Evolutionary conservation across 2,329 filamentous ascomycete species (phyloP), one percentile per base, ranked within the genome.

Genomic region (Colletotrichum musae): DNA sequence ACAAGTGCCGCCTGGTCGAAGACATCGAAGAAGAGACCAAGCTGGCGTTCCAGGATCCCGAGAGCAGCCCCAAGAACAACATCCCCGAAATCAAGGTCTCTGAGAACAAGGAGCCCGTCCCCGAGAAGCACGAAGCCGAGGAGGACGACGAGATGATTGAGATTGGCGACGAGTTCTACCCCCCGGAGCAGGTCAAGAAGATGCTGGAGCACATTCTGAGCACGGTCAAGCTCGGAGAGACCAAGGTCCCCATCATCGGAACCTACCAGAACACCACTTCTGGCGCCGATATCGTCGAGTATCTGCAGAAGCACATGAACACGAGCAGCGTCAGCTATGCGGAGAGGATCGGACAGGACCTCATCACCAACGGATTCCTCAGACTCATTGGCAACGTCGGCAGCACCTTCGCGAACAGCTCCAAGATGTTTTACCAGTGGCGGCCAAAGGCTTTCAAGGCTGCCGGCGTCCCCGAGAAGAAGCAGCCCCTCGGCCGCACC

Each of bases 1-100:
- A 98, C 86, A 99, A 98, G 83, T 99, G 96, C 80, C 92, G 97
- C 58, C 85, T 98, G 71, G 92, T 98, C 6, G 97, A 99, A 79
- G 96, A 99, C 78, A 84, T 98, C 70, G 96, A 99, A 80, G 96
- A 99, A 82, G 97, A 99, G 85, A 97, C 98, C 80, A 98, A 99
- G 82, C 88, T 99, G 64, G 96, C 95, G 47, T 99, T 99, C 82
- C 94, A 97, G 80, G 94, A 95, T 73, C 94, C 94, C 2, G 89
- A 92, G 75, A 85, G 80, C 41, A 94, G 92, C 79, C 92, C 93
- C 3, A 85, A 90, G 79, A 86, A 89, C 63, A 80, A 81, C 43
- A 92, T 94, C 48, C 93, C 93, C 52, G 95, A 94, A 77, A 97
- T 99, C 81, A 97, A 98, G 80, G 91, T 98, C 48, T 90, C 93